Conservation (phyloP, 768 basidiomycete genomes). For the Tylopilus subfusipes region DNA sequence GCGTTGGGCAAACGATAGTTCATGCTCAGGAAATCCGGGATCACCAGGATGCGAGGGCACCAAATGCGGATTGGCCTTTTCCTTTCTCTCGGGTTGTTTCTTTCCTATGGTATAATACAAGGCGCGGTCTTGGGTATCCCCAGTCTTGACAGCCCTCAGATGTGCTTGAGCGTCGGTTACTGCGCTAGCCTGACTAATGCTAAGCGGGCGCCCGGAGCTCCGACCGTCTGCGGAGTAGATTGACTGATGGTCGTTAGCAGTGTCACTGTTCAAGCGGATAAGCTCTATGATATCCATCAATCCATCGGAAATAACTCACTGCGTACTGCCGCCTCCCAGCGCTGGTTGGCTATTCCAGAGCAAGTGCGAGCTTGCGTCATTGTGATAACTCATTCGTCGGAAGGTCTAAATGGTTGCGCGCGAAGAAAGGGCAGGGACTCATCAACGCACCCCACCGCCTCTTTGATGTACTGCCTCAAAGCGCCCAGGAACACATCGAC, state of each 20-base stretch:
- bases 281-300: not conserved
- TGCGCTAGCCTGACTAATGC: not conserved
- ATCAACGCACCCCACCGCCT: not conserved
- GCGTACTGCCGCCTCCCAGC: not conserved
- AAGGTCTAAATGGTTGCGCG: not conserved
- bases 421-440: not conserved
- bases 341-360: not conserved
- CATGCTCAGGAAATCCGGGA: conserved; percentile 11
- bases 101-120: conserved; percentile 20
- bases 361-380: not conserved
- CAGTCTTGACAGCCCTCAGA: conserved; percentile 11
- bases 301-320: not conserved
- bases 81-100: conserved; percentile 7
- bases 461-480: not conserved
- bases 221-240: not conserved
- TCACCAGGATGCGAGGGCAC: not conserved
- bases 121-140: conserved; percentile 6
- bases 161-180: conserved; percentile 24
- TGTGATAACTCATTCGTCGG: conserved; percentile 9
- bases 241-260: conserved; percentile 2
- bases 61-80: not conserved
- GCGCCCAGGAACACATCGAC: not conserved
- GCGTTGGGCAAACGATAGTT: conserved; percentile 38
- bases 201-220: not conserved
- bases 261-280: not conserved